These are phyloP conservation scores for Stemphylium lycopersici DNA, from an alignment of 2,329 filamentous ascomycete species.

Conservation along the genomic window DNA sequence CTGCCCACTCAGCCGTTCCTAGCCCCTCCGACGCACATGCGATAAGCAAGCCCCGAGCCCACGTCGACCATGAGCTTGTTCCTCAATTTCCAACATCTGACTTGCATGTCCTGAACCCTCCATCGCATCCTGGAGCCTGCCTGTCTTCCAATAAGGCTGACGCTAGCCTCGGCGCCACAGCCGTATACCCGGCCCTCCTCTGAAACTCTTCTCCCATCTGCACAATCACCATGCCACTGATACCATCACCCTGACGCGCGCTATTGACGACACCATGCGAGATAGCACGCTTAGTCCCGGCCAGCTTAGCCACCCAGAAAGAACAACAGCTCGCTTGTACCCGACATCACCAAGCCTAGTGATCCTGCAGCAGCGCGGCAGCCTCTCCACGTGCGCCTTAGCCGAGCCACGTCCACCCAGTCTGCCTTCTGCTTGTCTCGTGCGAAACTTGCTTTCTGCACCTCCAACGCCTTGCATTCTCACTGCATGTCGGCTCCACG, in stretches of 20 bases:
- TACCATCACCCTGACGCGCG: no score
- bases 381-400: no score
- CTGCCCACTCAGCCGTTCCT: not conserved
- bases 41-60: not conserved
- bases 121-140: not conserved
- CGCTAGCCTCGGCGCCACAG: conserved; percentile 7
- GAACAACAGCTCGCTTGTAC: not conserved
- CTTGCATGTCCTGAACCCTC: no score
- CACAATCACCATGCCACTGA: no score
- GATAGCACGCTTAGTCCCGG: not conserved
- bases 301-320: not conserved
- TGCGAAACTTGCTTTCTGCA: no score
- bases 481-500: no score
- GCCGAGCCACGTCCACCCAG: no score
- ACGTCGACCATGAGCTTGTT: not conserved
- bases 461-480: no score
- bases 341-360: not conserved
- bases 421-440: no score
- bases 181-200: not conserved
- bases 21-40: not conserved
- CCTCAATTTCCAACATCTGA: no score
- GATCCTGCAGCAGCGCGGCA: no score
- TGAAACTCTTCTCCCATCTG: not conserved
- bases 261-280: not conserved
- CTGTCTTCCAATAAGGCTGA: not conserved